Evolutionary conservation across 192 early-diverging fungal species (phyloP), one percentile per base, ranked within the genome.

Genomic region (Backusella psychrophila): DNA sequence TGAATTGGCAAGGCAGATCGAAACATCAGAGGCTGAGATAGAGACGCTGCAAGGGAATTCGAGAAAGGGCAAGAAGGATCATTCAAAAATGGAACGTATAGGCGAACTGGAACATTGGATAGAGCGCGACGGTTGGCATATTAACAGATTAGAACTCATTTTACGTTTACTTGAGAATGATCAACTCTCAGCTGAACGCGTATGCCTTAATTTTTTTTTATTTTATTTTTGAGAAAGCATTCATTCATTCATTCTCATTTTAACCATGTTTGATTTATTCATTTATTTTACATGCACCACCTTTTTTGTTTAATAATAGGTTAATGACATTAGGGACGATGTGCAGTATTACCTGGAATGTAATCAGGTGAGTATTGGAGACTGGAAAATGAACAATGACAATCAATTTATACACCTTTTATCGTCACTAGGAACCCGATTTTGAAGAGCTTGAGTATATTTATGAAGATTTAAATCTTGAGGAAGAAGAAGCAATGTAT

Each of bases 381-480:
- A 49, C 46, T 49, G 46, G 15, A 44, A 44, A 44, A 44, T 17
- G 14, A 44, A 44, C 33, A 33, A 33, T 3, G 1, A 5, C 38
- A 39, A 44, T 44, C 42, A 19, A 5, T 15, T 44, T 6, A 44
- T 17, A 44, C 14, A 0, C 15, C 12, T 26, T 11, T 26, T 2
- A 72, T n/a, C 33, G 5, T 44, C 4, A 1, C 15, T 76, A 85
- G 78, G 94, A 97, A 36, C 93, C 92, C 23, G 95, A 96, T 74
- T 98, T 96, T 87, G 90, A 93, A 36, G 98, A 99, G 80, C 91
- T 98, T 77, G 95, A 98, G 79, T 88, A 85, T 73, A 92, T 98
- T 53, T 98, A 99, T 84, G 95, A 98, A 75, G 94, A 96, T 44
- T 79, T 98, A 73, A 92, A 94, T 81, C 83, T 99, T 65, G 95